phyloP scores from a whole-genome alignment of 2,329 filamentous ascomycete genomes.

The Microsporum ferrugineum region DNA sequence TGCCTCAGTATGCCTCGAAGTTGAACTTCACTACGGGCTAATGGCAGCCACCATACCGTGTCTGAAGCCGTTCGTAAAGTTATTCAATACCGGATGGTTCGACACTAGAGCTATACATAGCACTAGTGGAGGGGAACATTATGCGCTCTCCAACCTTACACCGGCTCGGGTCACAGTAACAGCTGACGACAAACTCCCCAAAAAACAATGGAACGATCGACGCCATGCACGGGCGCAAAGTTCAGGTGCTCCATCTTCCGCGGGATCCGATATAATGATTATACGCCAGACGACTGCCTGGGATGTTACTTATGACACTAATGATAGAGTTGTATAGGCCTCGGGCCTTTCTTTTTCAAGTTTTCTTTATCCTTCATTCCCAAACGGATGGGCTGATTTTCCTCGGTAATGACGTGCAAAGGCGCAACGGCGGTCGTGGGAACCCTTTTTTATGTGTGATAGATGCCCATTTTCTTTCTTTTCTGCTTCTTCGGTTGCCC shows the following conservation, averaged over 20 bases:
- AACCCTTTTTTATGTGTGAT: background rate
- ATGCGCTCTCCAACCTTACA: slow-evolving; percentile 10
- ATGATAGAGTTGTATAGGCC: background rate
- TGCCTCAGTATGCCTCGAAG: slow-evolving; percentile 12
- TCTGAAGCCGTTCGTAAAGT: slow-evolving; percentile 14
- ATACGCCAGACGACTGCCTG: slow-evolving; percentile 13
- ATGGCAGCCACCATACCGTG: slow-evolving; percentile 15
- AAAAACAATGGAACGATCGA: background rate
- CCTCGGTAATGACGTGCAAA: background rate
- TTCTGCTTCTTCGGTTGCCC: background rate
- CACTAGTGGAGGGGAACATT: slow-evolving; percentile 5
- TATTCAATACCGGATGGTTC: slow-evolving; percentile 14
- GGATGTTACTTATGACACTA: slow-evolving; percentile 11
- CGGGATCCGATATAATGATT: slow-evolving; percentile 12
- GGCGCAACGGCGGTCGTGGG: background rate
- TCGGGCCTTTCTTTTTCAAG: background rate
- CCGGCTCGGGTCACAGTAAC: slow-evolving; percentile 1
- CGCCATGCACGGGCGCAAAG: background rate
- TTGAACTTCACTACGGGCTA: slow-evolving; percentile 12
- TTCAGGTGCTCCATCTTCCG: slow-evolving; percentile 8
- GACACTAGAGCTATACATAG: slow-evolving; percentile 6
- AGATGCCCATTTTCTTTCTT: background rate
- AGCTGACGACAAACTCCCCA: background rate
- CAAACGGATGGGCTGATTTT: background rate
- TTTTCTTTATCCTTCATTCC: background rate